These are phyloP conservation scores for Cenchrus fungigraminus DNA, from an alignment of 176 grass and related monocot species.

Conservation along the genomic window DNA sequence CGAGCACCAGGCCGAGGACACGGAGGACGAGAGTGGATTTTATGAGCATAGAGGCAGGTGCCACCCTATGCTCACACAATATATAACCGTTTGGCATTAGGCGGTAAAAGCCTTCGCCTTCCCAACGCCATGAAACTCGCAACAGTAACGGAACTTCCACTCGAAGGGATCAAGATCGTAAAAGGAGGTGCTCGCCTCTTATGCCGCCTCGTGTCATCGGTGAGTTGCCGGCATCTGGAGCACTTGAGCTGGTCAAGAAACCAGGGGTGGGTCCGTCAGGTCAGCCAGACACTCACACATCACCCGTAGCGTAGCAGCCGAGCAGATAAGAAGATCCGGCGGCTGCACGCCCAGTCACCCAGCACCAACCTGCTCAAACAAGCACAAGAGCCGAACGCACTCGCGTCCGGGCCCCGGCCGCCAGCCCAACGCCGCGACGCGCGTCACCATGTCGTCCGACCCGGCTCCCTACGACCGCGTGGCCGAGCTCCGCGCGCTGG, in stretches of 20 bases:
- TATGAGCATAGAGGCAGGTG: too few species aligned
- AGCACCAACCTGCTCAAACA: background rate
- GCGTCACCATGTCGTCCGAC: conserved; percentile 23
- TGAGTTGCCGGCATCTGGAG: background rate
- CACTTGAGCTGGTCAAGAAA: too few species aligned
- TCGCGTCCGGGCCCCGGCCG: background rate
- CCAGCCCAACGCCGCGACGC: background rate
- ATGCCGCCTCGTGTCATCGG: background rate
- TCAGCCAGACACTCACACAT: too few species aligned
- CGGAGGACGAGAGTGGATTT: background rate
- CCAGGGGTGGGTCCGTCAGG: too few species aligned
- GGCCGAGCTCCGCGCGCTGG: conserved; percentile 57
- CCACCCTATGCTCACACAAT: background rate
- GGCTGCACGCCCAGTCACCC: too few species aligned
- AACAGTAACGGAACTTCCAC: background rate
- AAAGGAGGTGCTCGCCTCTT: background rate
- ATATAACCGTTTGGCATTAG: background rate
- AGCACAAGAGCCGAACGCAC: background rate
- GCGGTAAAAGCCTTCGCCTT: background rate
- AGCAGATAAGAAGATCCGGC: background rate
- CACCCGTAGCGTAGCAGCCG: background rate
- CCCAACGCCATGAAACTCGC: background rate
- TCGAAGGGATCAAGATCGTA: background rate
- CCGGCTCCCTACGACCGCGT: conserved; percentile 36
- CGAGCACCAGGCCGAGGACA: background rate